Base-by-base conservation (phyloP, 2,329 filamentous ascomycete species). In the Trichoderma breve region DNA sequence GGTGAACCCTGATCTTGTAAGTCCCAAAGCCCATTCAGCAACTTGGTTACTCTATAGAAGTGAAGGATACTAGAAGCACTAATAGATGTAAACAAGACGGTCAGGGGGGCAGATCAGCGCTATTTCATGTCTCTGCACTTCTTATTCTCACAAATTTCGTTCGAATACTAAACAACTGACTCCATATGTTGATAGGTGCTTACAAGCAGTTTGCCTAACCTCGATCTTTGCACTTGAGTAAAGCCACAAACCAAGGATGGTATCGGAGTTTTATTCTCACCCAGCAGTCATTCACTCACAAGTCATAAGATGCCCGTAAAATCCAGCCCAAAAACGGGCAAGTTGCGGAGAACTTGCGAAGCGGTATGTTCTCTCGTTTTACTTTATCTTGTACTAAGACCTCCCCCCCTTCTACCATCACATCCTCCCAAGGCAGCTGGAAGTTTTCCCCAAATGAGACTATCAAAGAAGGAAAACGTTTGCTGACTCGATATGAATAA, bases 311-410 rank as follows among this genome's bases (percentile, higher is more conserved):
- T 43, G 39, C 39, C 39, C n/a, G 15, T n/a, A 1, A 8, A 43
- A 4, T n/a, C 39, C 39, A 8, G 7, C 39, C 39, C 15, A 43
- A 43, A 9, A n/a, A n/a, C 15, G 4, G 15, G 39, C 39, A 43
- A 43, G 18, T n/a, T 43, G 39, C 39, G 39, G 39, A n/a, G 39
- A 9, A 43, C 39, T n/a, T 43, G 15, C 4, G 39, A 43, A n/a
- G 39, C 39, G 15, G 39, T 43, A 43, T 43, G 39, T 43, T 0
- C 15, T 43, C 15, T 1, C 15, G 7, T 9, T 0, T 18, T 18
- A 43, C 15, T 2, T 4, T 43, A 18, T 0, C 6, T 9, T 43
- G 1, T 4, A n/a, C 36, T 1, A 0, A n/a, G 36, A n/a, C 36
- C 6, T 18, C 3, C 18, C 1, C 6, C 14, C 6, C 36, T 1